A percentile compares a stretch with the other conserved stretches of the same genome.
Evolutionary conservation across 495 filamentous ascomycete species (phyloP).

Genomic region (Aspergillus nidulans): DNA sequence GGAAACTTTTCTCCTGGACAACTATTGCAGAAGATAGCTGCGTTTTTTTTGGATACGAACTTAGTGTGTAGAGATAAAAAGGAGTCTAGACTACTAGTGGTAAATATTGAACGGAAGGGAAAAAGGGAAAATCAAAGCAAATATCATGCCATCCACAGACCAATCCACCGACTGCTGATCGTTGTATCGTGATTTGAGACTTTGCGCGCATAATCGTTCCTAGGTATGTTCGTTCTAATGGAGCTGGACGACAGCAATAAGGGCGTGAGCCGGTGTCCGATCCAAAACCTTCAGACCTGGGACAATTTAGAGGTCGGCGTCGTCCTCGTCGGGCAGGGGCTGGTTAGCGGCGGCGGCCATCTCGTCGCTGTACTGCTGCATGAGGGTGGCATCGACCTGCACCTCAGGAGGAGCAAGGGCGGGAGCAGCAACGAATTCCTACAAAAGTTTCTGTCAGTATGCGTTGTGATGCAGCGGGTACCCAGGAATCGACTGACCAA

Average conservation of each 20-base stretch:
- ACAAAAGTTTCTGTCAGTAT: conserved; percentile 12
- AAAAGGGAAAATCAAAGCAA: conserved; percentile 35
- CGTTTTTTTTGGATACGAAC: conserved; percentile 23
- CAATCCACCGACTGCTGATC: conserved; percentile 36
- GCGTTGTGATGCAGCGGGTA: not conserved
- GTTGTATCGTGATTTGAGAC: conserved; percentile 42
- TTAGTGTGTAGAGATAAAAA: conserved; percentile 31
- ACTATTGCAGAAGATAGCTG: conserved; percentile 12
- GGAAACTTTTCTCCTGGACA: conserved; percentile 16
- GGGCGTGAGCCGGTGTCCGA: conserved; percentile 4
- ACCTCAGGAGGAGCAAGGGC: conserved; percentile 93
- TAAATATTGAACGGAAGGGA: conserved; percentile 24
- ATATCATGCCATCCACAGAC: conserved; percentile 36
- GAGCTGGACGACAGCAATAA: conserved; percentile 7
- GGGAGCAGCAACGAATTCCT: conserved; percentile 96
- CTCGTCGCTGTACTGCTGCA: conserved; percentile 80
- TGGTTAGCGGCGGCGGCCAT: conserved; percentile 75
- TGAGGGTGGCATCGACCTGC: conserved; percentile 73
- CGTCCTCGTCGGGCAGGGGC: conserved; percentile 96
- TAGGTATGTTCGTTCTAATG: conserved; percentile 11
- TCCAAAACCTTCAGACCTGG: conserved; percentile 19
- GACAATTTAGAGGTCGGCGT: conserved; percentile 61
- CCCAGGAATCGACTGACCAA: conserved; percentile 57
- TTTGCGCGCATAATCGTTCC: conserved; percentile 20
- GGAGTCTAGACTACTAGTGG: conserved; percentile 44